A percentile compares a stretch with the other conserved stretches of the same genome.
Conservation (phyloP, 2,329 filamentous ascomycete species). For the Colletotrichum godetiae region DNA sequence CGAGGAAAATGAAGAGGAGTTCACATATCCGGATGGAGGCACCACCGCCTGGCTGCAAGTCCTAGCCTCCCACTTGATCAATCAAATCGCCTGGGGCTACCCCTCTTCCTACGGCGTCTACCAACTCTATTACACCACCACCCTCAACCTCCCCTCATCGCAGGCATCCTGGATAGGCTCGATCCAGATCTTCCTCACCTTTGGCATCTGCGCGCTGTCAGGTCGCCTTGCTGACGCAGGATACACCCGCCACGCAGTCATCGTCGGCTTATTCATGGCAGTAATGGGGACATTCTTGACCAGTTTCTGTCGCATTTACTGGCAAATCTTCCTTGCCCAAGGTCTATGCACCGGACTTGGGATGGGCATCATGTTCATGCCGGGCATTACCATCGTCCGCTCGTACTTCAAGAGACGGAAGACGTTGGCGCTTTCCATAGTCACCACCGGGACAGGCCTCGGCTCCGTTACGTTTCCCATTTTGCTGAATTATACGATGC, state of each 20-base stretch:
- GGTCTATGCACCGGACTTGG: slow-evolving; percentile 69
- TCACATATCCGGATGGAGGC: too few relatives aligned
- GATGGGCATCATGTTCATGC: slow-evolving; percentile 64
- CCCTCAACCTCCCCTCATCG: slow-evolving; percentile 46
- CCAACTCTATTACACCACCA: slow-evolving; percentile 51
- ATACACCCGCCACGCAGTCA: slow-evolving; percentile 47
- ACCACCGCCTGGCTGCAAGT: too few relatives aligned
- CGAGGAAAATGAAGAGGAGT: too few relatives aligned
- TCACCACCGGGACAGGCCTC: slow-evolving; percentile 68
- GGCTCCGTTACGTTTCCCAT: slow-evolving; percentile 74
- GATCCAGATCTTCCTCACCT: slow-evolving; percentile 56
- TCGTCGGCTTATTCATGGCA: slow-evolving; percentile 54
- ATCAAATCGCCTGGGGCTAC: too few relatives aligned
- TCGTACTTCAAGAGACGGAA: slow-evolving; percentile 72
- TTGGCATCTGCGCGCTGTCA: slow-evolving; percentile 52
- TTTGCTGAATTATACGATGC: slow-evolving; percentile 65
- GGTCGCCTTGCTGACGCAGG: slow-evolving; percentile 56
- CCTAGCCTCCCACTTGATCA: too few relatives aligned
- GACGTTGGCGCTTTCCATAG: slow-evolving; percentile 69
- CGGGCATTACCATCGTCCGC: slow-evolving; percentile 64
- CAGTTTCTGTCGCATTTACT: slow-evolving; percentile 55
- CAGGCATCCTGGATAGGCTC: slow-evolving; percentile 62
- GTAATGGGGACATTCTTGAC: slow-evolving; percentile 58
- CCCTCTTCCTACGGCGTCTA: slow-evolving; percentile 47
- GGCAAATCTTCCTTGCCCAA: slow-evolving; percentile 63